A percentile compares a stretch with the other conserved stretches of the same genome.
These are phyloP conservation scores for Backusella sp. DNA, from an alignment of 192 early-diverging fungal genomes.

Conservation along the genomic window DNA sequence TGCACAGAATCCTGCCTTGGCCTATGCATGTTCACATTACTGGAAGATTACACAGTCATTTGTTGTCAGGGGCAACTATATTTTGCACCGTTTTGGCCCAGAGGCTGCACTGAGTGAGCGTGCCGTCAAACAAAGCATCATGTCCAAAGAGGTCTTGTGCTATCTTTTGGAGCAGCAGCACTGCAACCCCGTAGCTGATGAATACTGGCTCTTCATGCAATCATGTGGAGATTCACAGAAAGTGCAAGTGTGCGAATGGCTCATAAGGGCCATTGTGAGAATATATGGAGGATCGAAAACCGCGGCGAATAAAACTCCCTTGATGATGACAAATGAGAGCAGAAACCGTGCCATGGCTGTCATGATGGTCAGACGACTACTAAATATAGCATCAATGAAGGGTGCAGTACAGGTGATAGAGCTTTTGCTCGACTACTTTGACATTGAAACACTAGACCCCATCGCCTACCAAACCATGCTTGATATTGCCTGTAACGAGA, in stretches of 20 bases:
- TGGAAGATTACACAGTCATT: conserved; percentile 20
- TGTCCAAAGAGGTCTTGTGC: conserved; percentile 11
- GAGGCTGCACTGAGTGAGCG: neutral
- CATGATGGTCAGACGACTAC: conserved; percentile 8
- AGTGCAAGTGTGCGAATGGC: neutral
- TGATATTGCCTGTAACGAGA: conserved; percentile 24
- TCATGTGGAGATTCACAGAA: neutral
- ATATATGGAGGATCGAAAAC: neutral
- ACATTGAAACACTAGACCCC: conserved; percentile 3
- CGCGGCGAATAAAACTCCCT: neutral
- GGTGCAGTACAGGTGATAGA: conserved; percentile 28
- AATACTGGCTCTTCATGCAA: conserved; percentile 15
- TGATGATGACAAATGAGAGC: neutral
- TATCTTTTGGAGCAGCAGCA: conserved; percentile 16
- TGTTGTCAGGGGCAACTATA: conserved; percentile 28
- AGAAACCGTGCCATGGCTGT: neutral
- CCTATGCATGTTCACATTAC: neutral
- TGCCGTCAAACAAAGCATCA: conserved; percentile 11
- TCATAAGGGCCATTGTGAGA: neutral
- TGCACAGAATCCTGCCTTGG: conserved; percentile 29
- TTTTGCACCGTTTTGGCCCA: conserved; percentile 25
- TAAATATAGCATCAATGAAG: conserved; percentile 24
- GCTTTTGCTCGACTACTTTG: conserved; percentile 12
- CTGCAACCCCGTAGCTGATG: conserved; percentile 23
- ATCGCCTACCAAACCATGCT: conserved; percentile 16